Evolutionary conservation across 2,329 filamentous ascomycete species (phyloP).

Genomic region (Aquanectria penicillioides): DNA sequence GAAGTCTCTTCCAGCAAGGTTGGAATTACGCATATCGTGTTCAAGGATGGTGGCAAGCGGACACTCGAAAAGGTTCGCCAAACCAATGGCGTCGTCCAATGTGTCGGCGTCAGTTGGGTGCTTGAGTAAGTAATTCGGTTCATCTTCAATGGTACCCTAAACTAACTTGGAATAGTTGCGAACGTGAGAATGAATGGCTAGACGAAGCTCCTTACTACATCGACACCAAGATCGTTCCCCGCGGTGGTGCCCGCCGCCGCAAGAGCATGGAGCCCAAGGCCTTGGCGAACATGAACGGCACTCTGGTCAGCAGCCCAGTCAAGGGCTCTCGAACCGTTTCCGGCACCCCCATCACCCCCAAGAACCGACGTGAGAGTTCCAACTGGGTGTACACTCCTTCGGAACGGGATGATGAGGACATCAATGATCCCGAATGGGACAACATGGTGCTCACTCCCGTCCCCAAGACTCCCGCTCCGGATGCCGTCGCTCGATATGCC

Average conservation of each 20-base stretch:
- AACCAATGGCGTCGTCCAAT: constrained; percentile 79
- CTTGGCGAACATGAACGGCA: constrained; percentile 75
- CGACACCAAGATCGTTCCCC: constrained; percentile 73
- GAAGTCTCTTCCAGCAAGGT: constrained; percentile 61
- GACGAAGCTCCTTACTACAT: constrained; percentile 77
- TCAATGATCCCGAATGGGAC: constrained; percentile 54
- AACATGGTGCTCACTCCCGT: constrained; percentile 62
- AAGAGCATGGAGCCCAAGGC: constrained; percentile 85
- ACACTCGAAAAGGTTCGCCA: constrained; percentile 84
- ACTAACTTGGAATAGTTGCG: constrained; percentile 66
- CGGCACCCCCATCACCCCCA: constrained; percentile 60
- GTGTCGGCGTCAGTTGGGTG: constrained; percentile 89
- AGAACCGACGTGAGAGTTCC: constrained; percentile 63
- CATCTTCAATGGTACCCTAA: background rate
- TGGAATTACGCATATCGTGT: constrained; percentile 88
- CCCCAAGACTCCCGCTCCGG: constrained; percentile 67
- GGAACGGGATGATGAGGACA: constrained; percentile 51
- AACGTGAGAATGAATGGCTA: constrained; percentile 80
- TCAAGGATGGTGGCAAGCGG: constrained; percentile 84
- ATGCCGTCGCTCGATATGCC: constrained; percentile 62
- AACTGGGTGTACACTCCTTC: constrained; percentile 66
- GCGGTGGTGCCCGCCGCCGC: constrained; percentile 75
- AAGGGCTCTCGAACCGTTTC: constrained; percentile 52
- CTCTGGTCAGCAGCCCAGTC: constrained; percentile 59
- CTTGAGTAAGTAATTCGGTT: constrained; percentile 73